These are phyloP conservation scores for Coniochaeta sp. DNA, from an alignment of 2,329 filamentous ascomycete species.

Conservation along the genomic window DNA sequence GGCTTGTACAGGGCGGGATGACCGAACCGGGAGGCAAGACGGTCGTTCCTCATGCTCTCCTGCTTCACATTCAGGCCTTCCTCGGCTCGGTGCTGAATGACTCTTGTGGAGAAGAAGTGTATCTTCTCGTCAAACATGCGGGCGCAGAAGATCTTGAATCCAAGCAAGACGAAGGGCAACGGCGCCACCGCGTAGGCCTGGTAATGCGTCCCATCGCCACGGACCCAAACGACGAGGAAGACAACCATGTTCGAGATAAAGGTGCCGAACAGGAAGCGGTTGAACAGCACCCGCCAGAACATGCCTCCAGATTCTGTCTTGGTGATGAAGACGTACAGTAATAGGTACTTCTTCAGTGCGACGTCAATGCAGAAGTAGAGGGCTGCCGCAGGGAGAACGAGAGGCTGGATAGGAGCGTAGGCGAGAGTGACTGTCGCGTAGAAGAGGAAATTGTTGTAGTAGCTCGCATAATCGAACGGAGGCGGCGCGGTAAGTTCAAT, in stretches of 20 bases:
- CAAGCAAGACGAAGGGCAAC: constrained; percentile 68
- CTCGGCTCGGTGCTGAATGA: constrained; percentile 40
- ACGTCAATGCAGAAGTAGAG: constrained; percentile 85
- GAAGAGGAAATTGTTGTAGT: constrained; percentile 97
- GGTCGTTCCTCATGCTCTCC: constrained; percentile 52
- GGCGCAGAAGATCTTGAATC: constrained; percentile 82
- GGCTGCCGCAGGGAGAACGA: constrained; percentile 78
- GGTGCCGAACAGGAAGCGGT: constrained; percentile 78
- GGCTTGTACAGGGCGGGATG: constrained; percentile 87
- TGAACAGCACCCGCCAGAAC: constrained; percentile 88
- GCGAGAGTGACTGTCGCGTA: constrained; percentile 85
- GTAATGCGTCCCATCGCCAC: constrained; percentile 50
- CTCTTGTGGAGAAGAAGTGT: constrained; percentile 68
- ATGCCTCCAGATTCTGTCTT: constrained; percentile 93
- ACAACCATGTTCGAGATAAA: constrained; percentile 74
- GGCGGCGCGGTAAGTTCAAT: constrained; percentile 92
- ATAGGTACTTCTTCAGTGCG: constrained; percentile 88
- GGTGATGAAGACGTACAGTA: constrained; percentile 91
- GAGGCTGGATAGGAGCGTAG: constrained; percentile 77
- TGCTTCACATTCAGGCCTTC: constrained; percentile 39
- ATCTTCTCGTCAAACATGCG: constrained; percentile 70
- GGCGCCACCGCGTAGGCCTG: constrained; percentile 65
- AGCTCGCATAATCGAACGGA: constrained; percentile 88
- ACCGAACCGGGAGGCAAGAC: constrained; percentile 71
- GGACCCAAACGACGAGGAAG: constrained; percentile 66